Percentiles rank a stretch among this genome's conserved stretches.
phyloP scores from a whole-genome alignment of 352 stramenopile species.

The Achlya hypogyna region DNA sequence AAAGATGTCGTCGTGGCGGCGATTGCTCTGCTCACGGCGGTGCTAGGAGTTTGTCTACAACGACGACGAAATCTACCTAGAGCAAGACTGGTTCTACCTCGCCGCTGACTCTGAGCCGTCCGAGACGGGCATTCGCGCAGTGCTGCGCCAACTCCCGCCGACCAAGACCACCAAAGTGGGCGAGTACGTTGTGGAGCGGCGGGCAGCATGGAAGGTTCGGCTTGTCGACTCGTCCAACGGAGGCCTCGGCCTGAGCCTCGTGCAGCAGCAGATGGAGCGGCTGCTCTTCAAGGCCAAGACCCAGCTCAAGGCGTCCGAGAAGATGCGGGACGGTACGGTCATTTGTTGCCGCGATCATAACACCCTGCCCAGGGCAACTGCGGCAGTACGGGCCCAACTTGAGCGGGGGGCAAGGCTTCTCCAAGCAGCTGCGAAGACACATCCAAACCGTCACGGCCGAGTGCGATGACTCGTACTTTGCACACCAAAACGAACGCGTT shows the following conservation, averaged over 20 bases:
- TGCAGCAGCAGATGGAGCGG: constrained; percentile 74
- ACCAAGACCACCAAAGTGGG: constrained; percentile 22
- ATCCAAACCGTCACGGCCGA: constrained; percentile 38
- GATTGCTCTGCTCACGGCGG: neutral
- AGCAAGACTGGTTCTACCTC: constrained; percentile 82
- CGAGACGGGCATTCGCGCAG: constrained; percentile 25
- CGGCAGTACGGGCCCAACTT: constrained; percentile 36
- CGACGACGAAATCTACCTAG: constrained; percentile 69
- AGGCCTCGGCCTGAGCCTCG: constrained; percentile 46
- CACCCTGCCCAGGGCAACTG: constrained; percentile 21
- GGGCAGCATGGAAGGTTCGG: constrained; percentile 53
- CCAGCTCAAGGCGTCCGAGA: constrained; percentile 66
- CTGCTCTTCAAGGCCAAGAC: constrained; percentile 59
- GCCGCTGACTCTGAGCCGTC: constrained; percentile 52
- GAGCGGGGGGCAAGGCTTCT: constrained; percentile 41
- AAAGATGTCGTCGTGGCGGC: constrained; percentile 33
- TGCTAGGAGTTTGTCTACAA: constrained; percentile 71
- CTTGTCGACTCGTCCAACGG: constrained; percentile 64
- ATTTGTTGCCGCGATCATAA: neutral
- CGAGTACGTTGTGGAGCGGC: constrained; percentile 64
- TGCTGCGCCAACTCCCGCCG: constrained; percentile 50
- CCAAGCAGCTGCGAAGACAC: constrained; percentile 39
- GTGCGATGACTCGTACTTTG: constrained; percentile 34
- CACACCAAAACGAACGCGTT: constrained; percentile 30
- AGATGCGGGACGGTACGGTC: constrained; percentile 39